Base-by-base conservation (phyloP, 2,329 filamentous ascomycete genomes). In the Colletotrichum sp. region DNA sequence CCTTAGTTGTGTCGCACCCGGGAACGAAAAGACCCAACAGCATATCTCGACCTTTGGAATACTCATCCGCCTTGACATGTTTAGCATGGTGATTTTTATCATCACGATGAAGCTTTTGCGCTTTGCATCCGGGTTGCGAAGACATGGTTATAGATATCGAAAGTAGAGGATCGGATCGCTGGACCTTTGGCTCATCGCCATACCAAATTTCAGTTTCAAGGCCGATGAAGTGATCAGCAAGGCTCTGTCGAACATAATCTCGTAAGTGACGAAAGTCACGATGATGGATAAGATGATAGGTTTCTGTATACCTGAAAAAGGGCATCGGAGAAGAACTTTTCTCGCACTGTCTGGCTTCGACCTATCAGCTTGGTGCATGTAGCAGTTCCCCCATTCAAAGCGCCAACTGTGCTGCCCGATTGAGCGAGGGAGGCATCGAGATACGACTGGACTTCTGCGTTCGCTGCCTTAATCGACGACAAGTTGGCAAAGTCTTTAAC, bases 61-160 rank as follows among this genome's bases (percentile, higher is more conserved):
- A 84, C 3, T 68, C 64, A 2, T 76, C 63, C 0, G 80, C 73
- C 16, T 78, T 62, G 6, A 65, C 24, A 74, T 86, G 84, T 6
- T 82, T 79, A 8, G 81, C 82, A 69, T 85, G 84, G 67, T 85
- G 84, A 70, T 84, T 85, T 75, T 85, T 85, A 76, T 86, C 84
- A 71, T 85, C 84, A 7, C 84, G 82, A 69, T 86, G 84, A 8
- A 86, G 79, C 10, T 79, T 78, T 71, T 85, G 84, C 2, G 84
- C 79, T 6, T 78, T 72, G 4, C 81, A 82, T 5, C 82, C 81
- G 0, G 84, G 83, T 7, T 80, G 82, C 1, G 82, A 82, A 63
- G 82, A 81, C 80, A 85, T 84, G 1, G 85, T 83, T 64, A 85
- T 85, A 24, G 83, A 78, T 30, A 85, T 85, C 8, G 83, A 84